Percentiles rank a stretch among this genome's conserved stretches.
phyloP scores from a whole-genome alignment of 2,329 filamentous ascomycete species.

The Hymenotorrendiella dingleyae region DNA sequence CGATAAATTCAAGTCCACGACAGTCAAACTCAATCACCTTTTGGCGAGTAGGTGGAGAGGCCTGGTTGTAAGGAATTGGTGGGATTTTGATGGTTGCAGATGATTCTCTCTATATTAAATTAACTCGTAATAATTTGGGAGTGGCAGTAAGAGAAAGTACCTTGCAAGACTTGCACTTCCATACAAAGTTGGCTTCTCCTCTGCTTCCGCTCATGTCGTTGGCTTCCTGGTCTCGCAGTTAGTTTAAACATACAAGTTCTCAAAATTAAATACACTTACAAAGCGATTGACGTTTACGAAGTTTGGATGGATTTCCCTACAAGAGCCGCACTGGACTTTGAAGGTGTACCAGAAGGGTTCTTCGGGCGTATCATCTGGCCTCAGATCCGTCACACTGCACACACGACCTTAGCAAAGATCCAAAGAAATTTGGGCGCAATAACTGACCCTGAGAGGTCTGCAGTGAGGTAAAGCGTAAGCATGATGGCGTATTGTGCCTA shows the following conservation, averaged over 20 bases:
- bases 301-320: constrained; percentile 84
- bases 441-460: constrained; percentile 62
- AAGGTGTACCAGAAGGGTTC: constrained; percentile 95
- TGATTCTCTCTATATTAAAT: constrained; percentile 60
- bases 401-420: constrained; percentile 1
- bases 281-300: constrained; percentile 82
- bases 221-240: constrained; percentile 54
- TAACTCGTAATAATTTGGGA: neutral
- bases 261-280: constrained; percentile 40
- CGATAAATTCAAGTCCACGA: constrained; percentile 83
- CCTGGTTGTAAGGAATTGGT: constrained; percentile 65
- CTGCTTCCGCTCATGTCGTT: constrained; percentile 90
- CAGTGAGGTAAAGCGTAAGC: constrained; percentile 61
- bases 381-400: constrained; percentile 78
- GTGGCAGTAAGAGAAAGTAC: constrained; percentile 37
- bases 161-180: constrained; percentile 98
- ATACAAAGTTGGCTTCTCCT: constrained; percentile 98
- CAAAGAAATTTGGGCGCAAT: neutral
- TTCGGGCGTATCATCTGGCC: constrained; percentile 74
- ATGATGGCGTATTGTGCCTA: constrained; percentile 31
- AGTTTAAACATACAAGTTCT: neutral
- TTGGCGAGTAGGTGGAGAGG: constrained; percentile 66
- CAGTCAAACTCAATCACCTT: constrained; percentile 91
- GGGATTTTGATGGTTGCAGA: constrained; percentile 76
- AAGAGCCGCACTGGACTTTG: constrained; percentile 97